Evolutionary conservation across 129 eudicot species (phyloP).

Genomic region (Tagetes erecta): DNA sequence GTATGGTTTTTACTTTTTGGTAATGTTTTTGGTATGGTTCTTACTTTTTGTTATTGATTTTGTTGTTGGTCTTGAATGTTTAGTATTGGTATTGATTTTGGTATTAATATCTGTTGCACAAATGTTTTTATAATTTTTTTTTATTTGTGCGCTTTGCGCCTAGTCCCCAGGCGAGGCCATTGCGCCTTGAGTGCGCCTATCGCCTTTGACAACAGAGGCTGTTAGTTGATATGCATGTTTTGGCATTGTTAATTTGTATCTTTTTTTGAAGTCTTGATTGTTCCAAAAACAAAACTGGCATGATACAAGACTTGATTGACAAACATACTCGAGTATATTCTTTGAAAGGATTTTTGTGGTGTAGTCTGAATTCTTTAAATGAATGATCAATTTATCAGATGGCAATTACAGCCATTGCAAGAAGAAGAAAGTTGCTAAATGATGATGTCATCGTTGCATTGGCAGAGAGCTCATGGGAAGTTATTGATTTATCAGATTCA

Average conservation of each 20-base stretch:
- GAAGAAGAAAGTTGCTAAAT: conserved; percentile 81
- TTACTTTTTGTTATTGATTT: too few species aligned
- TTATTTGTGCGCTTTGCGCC: too few species aligned
- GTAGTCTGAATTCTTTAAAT: conserved; percentile 19
- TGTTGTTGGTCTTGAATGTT: too few species aligned
- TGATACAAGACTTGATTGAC: conserved; percentile 7
- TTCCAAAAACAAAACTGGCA: not conserved
- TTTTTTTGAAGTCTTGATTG: not conserved
- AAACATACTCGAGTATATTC: not conserved
- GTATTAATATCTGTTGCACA: too few species aligned
- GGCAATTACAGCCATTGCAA: conserved; percentile 81
- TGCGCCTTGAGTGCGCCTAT: too few species aligned
- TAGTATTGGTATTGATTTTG: too few species aligned
- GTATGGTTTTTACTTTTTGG: too few species aligned
- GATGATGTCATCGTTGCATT: conserved; percentile 70
- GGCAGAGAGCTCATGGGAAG: conserved; percentile 83
- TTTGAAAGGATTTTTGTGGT: not conserved
- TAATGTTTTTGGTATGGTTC: too few species aligned
- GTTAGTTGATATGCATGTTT: conserved; percentile 4
- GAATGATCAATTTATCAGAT: conserved; percentile 49
- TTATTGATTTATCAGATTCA: conserved; percentile 82
- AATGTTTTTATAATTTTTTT: too few species aligned
- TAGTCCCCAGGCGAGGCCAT: too few species aligned
- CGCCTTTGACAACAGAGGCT: too few species aligned
- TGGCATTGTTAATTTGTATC: not conserved